Conservation (phyloP, 352 stramenopile genomes). For the Peronospora destructor region DNA sequence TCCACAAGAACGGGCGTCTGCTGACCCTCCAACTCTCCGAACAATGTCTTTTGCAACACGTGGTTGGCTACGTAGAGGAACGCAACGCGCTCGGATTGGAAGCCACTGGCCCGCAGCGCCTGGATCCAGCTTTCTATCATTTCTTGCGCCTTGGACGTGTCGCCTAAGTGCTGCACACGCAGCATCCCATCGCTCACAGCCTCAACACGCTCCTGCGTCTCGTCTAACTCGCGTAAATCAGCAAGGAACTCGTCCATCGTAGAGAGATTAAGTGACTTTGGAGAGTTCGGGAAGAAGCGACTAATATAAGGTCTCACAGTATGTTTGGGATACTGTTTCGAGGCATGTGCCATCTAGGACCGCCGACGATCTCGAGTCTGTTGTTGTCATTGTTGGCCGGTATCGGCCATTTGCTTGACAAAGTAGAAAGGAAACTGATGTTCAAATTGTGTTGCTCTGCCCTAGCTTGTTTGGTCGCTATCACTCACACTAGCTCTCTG, state of each 20-base stretch:
- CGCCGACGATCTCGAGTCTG: too few species aligned
- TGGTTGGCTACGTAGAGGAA: slow-evolving; percentile 84
- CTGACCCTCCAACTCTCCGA: slow-evolving; percentile 19
- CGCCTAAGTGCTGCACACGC: slow-evolving; percentile 31
- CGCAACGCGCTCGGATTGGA: slow-evolving; percentile 71
- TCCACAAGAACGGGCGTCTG: slow-evolving; percentile 26
- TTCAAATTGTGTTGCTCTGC: too few species aligned
- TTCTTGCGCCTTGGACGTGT: slow-evolving; percentile 24
- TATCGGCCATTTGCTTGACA: too few species aligned
- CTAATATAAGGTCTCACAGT: too few species aligned
- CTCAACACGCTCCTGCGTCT: slow-evolving; percentile 79
- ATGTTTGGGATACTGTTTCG: too few species aligned
- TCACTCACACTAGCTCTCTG: too few species aligned
- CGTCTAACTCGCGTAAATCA: slow-evolving; percentile 71
- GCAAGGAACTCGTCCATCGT: slow-evolving; percentile 68
- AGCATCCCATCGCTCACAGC: slow-evolving; percentile 73
- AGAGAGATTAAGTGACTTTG: too few species aligned
- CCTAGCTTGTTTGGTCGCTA: too few species aligned
- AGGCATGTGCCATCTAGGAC: too few species aligned
- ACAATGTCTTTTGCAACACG: slow-evolving; percentile 68
- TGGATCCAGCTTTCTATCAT: slow-evolving; percentile 68
- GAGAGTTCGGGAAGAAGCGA: too few species aligned
- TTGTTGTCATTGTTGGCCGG: too few species aligned
- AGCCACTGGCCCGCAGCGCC: slow-evolving; percentile 59
- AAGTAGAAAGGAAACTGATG: too few species aligned